Base-by-base conservation (phyloP, 257 asterid species). In the Linderniella brevidens region DNA sequence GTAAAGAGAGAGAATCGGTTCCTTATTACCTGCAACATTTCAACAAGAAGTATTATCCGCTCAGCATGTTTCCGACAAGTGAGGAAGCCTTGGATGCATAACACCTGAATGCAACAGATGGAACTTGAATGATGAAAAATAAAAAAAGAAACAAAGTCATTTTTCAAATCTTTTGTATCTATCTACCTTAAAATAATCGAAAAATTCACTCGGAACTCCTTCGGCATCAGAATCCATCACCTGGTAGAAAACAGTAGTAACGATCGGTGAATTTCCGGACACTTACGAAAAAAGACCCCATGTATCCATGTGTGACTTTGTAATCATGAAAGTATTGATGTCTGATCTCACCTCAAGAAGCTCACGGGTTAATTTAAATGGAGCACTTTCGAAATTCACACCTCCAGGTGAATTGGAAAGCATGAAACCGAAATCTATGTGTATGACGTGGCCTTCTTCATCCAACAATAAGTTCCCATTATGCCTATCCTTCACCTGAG, bases 321-420 rank as follows among this genome's bases (percentile, higher is more conserved):
- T n/a, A n/a, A n/a, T n/a, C n/a, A 25, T 25, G 32, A 25, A 25
- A 25, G 32, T 25, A 25, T 25, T 25, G 32, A 25, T 25, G 32
- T 25, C 32, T 25, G 3, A 29, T 17, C 59, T 53, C 60, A 84
- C 98, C 96, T 90, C 98, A 56, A 90, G 94, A 67, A 90, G 96
- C 59, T 90, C 98, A 37, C 98, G 98, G 56, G 98, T 90, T 54
- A 90, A 66, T 56, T 90, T 90, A 68, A 90, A 90, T 35, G 98
- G 98, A 8, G 98, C 98, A 65, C 98, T 90, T 65, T 90, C 98
- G 67, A 90, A 90, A 77, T 90, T 90, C 54, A 90, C 98, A 69
- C 98, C 98, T 16, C 98, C 98, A 46, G 98, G 98, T 55, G 98
- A 90, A 76, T 90, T 90, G 48, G 98, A 90, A 60, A 90, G 96